Evolutionary conservation across 1,284 basidiomycete species (phyloP).

Genomic region (Melampsora americana): DNA sequence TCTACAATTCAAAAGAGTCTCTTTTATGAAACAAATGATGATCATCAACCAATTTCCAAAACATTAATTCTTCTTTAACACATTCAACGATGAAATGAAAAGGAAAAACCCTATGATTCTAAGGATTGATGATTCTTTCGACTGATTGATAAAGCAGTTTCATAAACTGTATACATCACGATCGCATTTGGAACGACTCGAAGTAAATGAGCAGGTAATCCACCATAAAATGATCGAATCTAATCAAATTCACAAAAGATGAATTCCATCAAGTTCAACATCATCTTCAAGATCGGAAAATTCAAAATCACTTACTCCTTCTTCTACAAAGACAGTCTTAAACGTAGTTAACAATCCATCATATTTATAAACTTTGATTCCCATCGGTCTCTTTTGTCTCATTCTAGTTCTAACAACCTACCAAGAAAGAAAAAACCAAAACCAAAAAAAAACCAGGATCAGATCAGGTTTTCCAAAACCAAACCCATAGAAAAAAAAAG

Average conservation of each 20-base stretch:
- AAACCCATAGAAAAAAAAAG: no score
- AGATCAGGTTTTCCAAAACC: not conserved
- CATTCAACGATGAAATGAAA: no score
- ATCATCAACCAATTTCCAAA: no score
- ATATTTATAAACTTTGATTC: conserved; percentile 65
- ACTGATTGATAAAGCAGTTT: conserved; percentile 46
- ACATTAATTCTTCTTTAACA: no score
- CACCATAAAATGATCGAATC: conserved; percentile 74
- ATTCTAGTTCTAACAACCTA: conserved; percentile 87
- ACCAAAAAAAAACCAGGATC: conserved; percentile 8
- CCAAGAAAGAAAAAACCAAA: not conserved
- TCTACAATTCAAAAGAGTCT: no score
- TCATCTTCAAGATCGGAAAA: not conserved
- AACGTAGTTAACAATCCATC: conserved; percentile 81
- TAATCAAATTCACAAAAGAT: conserved; percentile 10
- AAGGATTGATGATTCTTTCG: not conserved
- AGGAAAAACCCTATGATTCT: no score
- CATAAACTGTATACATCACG: conserved; percentile 77
- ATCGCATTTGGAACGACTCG: conserved; percentile 95
- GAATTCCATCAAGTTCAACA: no score
- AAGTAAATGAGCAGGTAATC: conserved; percentile 89
- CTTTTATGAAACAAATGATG: no score
- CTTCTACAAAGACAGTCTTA: conserved; percentile 78
- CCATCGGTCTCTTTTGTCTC: conserved; percentile 62
- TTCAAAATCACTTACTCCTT: conserved; percentile 62